phyloP scores from a whole-genome alignment of 495 filamentous ascomycete genomes.

The Aspergillus bertholletiae region DNA sequence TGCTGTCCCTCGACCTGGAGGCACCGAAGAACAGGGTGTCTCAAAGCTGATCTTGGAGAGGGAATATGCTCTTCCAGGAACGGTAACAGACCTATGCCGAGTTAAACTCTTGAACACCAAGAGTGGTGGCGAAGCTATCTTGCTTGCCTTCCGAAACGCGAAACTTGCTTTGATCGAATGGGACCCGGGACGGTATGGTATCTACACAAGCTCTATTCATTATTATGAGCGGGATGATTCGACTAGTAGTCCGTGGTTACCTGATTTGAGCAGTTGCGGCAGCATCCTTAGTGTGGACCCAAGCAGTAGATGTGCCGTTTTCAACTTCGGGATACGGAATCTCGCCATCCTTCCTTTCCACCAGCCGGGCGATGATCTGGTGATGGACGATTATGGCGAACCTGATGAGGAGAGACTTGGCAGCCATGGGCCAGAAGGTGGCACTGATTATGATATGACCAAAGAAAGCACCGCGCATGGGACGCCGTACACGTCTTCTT shows the following conservation, averaged over 20 bases:
- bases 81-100: slow-evolving; percentile 73
- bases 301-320: slow-evolving; percentile 83
- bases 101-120: slow-evolving; percentile 66
- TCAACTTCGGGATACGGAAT: slow-evolving; percentile 86
- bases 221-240: slow-evolving; percentile 95
- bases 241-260: slow-evolving; percentile 68
- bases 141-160: slow-evolving; percentile 83
- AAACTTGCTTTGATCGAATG: slow-evolving; percentile 92
- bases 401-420: slow-evolving; percentile 52
- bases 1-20: slow-evolving; percentile 29
- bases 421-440: slow-evolving; percentile 11
- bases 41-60: slow-evolving; percentile 82
- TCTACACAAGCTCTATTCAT: slow-evolving; percentile 90
- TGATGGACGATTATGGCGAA: slow-evolving; percentile 87
- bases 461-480: slow-evolving; percentile 56
- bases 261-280: slow-evolving; percentile 61
- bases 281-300: slow-evolving; percentile 87
- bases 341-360: slow-evolving; percentile 93
- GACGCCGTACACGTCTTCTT: slow-evolving; percentile 85
- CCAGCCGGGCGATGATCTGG: slow-evolving; percentile 78
- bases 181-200: slow-evolving; percentile 73
- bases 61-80: slow-evolving; percentile 79
- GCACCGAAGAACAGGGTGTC: slow-evolving; percentile 49
- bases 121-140: slow-evolving; percentile 79
- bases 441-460: slow-evolving; percentile 23